phyloP scores from a whole-genome alignment of 352 stramenopile genomes.

The Plasmopara halstedii region DNA sequence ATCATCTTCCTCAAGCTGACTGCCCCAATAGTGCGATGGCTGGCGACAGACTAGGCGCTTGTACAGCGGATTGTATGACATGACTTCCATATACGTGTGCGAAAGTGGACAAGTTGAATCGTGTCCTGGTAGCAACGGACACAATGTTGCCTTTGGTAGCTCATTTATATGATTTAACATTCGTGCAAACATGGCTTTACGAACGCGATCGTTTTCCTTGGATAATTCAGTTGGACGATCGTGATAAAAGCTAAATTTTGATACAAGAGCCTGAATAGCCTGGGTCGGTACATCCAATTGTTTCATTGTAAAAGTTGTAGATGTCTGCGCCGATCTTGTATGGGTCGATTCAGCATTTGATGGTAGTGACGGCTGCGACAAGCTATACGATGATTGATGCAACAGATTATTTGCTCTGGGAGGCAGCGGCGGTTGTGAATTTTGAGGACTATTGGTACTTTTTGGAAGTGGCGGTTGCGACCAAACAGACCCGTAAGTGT shows the following conservation, averaged over 20 bases:
- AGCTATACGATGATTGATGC: background rate
- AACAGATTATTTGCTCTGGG: slow-evolving; percentile 13
- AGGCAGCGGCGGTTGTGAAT: slow-evolving; percentile 7
- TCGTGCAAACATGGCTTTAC: slow-evolving; percentile 33
- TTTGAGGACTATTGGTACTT: slow-evolving; percentile 13
- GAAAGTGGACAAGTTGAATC: slow-evolving; percentile 24
- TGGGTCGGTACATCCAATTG: slow-evolving; percentile 18
- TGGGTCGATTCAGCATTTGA: slow-evolving; percentile 13
- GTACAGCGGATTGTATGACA: slow-evolving; percentile 46
- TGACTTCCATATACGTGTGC: slow-evolving; percentile 43
- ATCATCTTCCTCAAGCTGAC: slow-evolving; percentile 31
- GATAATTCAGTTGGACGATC: slow-evolving; percentile 20
- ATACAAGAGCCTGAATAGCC: slow-evolving; percentile 13
- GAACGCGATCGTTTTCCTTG: slow-evolving; percentile 22
- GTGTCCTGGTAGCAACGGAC: slow-evolving; percentile 16
- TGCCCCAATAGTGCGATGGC: slow-evolving; percentile 32
- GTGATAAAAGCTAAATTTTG: slow-evolving; percentile 26
- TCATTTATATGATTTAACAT: slow-evolving; percentile 47
- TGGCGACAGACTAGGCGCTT: slow-evolving; percentile 40
- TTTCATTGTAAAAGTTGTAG: slow-evolving; percentile 9
- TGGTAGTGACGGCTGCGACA: slow-evolving; percentile 8
- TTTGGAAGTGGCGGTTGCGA: slow-evolving; percentile 16
- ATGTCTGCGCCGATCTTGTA: slow-evolving; percentile 6
- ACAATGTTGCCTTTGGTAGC: slow-evolving; percentile 40
- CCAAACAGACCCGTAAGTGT: slow-evolving; percentile 16